Evolutionary conservation across 2,329 filamentous ascomycete genomes (phyloP).

Genomic region (Furcasterigmium sp.): DNA sequence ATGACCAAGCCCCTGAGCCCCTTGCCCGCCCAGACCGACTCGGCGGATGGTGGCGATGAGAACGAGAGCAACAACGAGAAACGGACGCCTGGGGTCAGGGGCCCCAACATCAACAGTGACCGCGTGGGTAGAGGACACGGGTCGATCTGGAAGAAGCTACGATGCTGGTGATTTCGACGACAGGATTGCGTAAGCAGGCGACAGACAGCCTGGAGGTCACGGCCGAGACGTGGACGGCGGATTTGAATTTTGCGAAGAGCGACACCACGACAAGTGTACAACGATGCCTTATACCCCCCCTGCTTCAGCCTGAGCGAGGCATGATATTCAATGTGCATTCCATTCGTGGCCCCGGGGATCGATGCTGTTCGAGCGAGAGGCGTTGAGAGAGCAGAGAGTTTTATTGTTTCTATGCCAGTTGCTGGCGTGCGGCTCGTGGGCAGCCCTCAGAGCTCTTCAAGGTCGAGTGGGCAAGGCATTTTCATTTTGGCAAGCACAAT

Average conservation of each 20-base stretch:
- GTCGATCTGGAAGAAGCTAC: constrained; percentile 51
- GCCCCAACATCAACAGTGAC: constrained; percentile 36
- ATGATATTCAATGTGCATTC: background rate
- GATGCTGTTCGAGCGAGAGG: too few relatives aligned
- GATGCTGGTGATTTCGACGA: constrained; percentile 41
- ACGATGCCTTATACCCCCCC: background rate
- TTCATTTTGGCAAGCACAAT: too few relatives aligned
- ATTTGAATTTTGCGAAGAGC: constrained; percentile 1
- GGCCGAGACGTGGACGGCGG: constrained; percentile 7
- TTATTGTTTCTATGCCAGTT: too few relatives aligned
- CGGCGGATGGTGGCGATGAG: constrained; percentile 4
- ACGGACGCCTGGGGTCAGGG: constrained; percentile 38
- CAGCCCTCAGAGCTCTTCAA: too few relatives aligned
- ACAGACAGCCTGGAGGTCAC: background rate
- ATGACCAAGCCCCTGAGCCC: constrained; percentile 55
- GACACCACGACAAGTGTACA: background rate
- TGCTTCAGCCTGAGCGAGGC: background rate
- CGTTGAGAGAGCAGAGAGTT: too few relatives aligned
- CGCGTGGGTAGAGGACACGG: constrained; percentile 34
- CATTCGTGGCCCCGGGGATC: too few relatives aligned
- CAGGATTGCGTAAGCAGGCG: too few relatives aligned
- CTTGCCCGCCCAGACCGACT: constrained; percentile 31
- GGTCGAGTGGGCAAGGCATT: too few relatives aligned
- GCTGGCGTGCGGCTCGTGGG: too few relatives aligned
- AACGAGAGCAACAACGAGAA: constrained; percentile 32